Evolutionary conservation across 208 protist species (phyloP).

Genomic region (Sergeia podlipaevii): DNA sequence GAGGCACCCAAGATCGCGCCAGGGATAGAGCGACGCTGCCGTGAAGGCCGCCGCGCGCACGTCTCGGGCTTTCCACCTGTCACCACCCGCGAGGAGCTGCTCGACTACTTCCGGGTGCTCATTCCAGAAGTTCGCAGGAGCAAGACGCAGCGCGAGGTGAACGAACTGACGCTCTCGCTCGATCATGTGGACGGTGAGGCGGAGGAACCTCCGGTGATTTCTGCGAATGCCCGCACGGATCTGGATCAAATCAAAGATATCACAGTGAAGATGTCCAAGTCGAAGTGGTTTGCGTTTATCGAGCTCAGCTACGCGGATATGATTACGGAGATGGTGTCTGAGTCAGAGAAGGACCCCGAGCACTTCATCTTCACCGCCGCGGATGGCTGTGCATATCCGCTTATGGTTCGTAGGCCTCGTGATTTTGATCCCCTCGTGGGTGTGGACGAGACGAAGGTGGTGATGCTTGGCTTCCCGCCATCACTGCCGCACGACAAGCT

Average conservation of each 20-base stretch:
- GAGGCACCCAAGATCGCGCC: slow-evolving; percentile 70
- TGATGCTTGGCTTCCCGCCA: slow-evolving; percentile 70
- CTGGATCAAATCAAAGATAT: slow-evolving; percentile 65
- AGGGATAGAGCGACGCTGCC: slow-evolving; percentile 48
- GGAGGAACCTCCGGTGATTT: slow-evolving; percentile 49
- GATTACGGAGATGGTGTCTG: slow-evolving; percentile 70
- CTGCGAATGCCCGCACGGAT: slow-evolving; percentile 47
- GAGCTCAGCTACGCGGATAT: slow-evolving; percentile 79
- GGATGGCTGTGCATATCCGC: slow-evolving; percentile 45
- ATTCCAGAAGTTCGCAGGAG: slow-evolving; percentile 74
- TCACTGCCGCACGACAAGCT: slow-evolving; percentile 51
- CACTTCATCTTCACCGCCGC: slow-evolving; percentile 50
- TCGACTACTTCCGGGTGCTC: slow-evolving; percentile 61
- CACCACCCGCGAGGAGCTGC: slow-evolving; percentile 58
- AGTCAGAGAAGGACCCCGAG: slow-evolving; percentile 38
- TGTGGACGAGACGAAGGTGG: slow-evolving; percentile 58
- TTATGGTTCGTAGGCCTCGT: slow-evolving; percentile 65
- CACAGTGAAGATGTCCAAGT: slow-evolving; percentile 40
- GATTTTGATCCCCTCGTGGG: slow-evolving; percentile 57
- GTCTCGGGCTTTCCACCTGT: slow-evolving; percentile 62
- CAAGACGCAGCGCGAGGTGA: slow-evolving; percentile 64
- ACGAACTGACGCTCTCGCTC: slow-evolving; percentile 27
- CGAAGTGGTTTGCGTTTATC: slow-evolving; percentile 80
- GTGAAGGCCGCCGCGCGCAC: slow-evolving; percentile 78
- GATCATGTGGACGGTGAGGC: slow-evolving; percentile 22